A percentile compares a stretch with the other conserved stretches of the same genome.
These are phyloP conservation scores for Nicotiana sylvestris DNA, from an alignment of 257 asterid genomes.

Conservation along the genomic window DNA sequence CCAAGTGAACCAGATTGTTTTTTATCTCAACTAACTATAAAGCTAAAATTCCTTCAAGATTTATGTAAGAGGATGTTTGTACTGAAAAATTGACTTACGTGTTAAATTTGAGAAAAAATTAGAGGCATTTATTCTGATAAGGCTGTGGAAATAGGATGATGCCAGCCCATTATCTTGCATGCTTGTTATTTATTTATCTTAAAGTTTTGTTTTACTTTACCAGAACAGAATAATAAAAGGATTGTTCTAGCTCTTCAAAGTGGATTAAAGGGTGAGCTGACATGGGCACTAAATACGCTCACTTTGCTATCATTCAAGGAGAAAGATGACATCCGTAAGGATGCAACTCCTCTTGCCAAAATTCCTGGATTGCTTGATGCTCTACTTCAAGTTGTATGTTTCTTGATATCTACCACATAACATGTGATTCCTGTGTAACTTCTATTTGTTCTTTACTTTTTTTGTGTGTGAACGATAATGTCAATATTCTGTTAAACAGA, in stretches of 20 bases:
- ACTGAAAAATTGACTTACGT: background rate
- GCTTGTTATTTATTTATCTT: background rate
- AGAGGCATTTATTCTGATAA: background rate
- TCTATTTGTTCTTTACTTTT: background rate
- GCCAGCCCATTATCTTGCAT: background rate
- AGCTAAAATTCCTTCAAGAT: background rate
- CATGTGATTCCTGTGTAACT: background rate
- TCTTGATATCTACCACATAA: slow-evolving; percentile 6
- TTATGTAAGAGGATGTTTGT: background rate
- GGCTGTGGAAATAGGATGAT: background rate
- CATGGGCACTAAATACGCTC: slow-evolving; percentile 94
- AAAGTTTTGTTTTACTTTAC: slow-evolving; percentile 19
- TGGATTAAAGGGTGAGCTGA: slow-evolving; percentile 92
- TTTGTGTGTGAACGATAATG: background rate
- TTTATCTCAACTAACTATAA: background rate
- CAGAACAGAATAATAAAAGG: slow-evolving; percentile 95
- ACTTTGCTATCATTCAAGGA: slow-evolving; percentile 92
- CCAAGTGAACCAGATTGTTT: background rate
- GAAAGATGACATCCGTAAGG: slow-evolving; percentile 93
- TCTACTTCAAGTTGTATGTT: slow-evolving; percentile 86
- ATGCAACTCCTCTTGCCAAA: slow-evolving; percentile 92
- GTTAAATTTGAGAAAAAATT: background rate
- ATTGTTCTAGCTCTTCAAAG: slow-evolving; percentile 97
- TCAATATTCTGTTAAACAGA: slow-evolving; percentile 42
- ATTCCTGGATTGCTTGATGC: slow-evolving; percentile 96